These are phyloP conservation scores for Xylariaceae sp. DNA, from an alignment of 2,329 filamentous ascomycete species.

Conservation along the genomic window DNA sequence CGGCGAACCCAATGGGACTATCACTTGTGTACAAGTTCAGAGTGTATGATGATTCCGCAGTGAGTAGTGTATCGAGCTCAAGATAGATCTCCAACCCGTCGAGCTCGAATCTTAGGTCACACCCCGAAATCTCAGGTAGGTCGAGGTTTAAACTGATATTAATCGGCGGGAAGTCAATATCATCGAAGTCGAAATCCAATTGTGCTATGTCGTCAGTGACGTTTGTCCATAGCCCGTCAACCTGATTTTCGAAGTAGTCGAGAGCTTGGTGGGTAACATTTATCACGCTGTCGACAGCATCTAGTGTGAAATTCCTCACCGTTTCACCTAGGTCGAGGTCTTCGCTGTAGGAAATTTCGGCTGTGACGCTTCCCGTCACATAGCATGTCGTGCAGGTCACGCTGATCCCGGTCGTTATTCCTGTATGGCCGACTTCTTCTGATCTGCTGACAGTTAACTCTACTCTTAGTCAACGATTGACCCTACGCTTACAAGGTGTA, in stretches of 20 bases:
- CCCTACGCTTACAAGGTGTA: slow-evolving; percentile 31
- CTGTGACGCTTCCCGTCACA: slow-evolving; percentile 44
- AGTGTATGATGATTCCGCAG: slow-evolving; percentile 42
- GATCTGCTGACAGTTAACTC: slow-evolving; percentile 7
- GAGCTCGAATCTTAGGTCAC: slow-evolving; percentile 45
- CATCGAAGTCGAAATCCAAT: slow-evolving; percentile 28
- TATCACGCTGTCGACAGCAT: slow-evolving; percentile 32
- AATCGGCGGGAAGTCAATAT: slow-evolving; percentile 36
- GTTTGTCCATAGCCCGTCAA: slow-evolving; percentile 6
- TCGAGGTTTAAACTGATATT: slow-evolving; percentile 45
- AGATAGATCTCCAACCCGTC: slow-evolving; percentile 53
- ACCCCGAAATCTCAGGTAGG: slow-evolving; percentile 42
- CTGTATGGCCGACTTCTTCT: too few relatives aligned
- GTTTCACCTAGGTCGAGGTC: slow-evolving; percentile 39
- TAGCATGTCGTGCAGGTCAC: slow-evolving; percentile 50
- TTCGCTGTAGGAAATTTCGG: slow-evolving; percentile 40
- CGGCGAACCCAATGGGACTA: slow-evolving; percentile 40
- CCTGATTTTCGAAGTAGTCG: slow-evolving; percentile 26
- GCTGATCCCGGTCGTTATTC: slow-evolving; percentile 32
- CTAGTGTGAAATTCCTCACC: slow-evolving; percentile 33
- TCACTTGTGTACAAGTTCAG: slow-evolving; percentile 48
- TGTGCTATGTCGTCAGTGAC: slow-evolving; percentile 25
- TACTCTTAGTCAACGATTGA: slow-evolving; percentile 10
- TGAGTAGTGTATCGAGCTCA: slow-evolving; percentile 42
- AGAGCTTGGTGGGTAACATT: slow-evolving; percentile 33